These are phyloP conservation scores for Botrytis pseudocinerea DNA, from an alignment of 2,329 filamentous ascomycete species.

Conservation along the genomic window DNA sequence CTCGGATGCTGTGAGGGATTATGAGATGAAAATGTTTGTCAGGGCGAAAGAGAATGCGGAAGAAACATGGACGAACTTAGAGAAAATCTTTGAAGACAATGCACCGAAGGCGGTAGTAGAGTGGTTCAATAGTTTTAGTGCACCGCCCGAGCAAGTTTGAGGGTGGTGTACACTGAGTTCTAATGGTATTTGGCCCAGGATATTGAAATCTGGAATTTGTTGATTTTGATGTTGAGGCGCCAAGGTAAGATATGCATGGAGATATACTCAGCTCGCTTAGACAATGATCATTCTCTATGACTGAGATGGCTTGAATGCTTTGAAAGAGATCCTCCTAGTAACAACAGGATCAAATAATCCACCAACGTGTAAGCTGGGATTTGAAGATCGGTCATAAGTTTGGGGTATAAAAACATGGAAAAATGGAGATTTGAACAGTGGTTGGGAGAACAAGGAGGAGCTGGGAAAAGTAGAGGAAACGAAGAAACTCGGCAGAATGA, in stretches of 20 bases:
- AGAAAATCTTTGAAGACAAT: conserved; percentile 27
- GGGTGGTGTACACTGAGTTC: no score
- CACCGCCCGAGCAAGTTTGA: background rate
- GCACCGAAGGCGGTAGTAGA: conserved; percentile 6
- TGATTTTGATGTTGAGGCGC: background rate
- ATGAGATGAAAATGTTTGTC: conserved; percentile 33
- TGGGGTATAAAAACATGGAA: no score
- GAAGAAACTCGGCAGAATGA: no score
- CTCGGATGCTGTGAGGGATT: conserved; percentile 28
- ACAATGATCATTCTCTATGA: background rate
- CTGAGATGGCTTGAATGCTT: background rate
- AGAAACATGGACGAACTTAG: conserved; percentile 20
- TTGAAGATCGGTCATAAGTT: no score
- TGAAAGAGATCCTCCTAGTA: no score
- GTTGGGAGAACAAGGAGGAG: no score
- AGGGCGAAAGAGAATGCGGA: conserved; percentile 24
- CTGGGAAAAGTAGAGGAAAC: no score
- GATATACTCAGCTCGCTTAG: background rate
- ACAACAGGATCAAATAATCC: no score
- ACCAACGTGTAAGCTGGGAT: no score
- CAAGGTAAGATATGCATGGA: background rate
- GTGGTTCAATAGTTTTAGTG: conserved; percentile 6
- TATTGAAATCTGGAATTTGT: background rate
- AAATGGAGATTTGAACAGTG: no score
- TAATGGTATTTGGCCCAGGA: background rate